A percentile compares a stretch with the other conserved stretches of the same genome.
These are phyloP conservation scores for Solanum pinnatisectum DNA, from an alignment of 257 asterid species.

Conservation along the genomic window DNA sequence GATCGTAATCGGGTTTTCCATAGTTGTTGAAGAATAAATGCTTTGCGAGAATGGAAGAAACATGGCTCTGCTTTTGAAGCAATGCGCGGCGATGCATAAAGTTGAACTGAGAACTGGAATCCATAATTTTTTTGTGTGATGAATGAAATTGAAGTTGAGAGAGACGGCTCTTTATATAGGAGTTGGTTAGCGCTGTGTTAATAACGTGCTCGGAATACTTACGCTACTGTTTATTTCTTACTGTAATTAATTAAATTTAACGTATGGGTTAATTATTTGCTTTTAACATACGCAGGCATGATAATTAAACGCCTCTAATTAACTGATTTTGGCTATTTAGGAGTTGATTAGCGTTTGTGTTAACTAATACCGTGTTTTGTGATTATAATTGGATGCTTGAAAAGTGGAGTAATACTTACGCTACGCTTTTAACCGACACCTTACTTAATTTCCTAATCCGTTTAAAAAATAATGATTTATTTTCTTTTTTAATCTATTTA, in stretches of 20 bases:
- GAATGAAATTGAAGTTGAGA: background rate
- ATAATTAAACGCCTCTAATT: background rate
- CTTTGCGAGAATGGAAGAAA: slow-evolving; percentile 30
- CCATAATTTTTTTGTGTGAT: background rate
- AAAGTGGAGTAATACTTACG: background rate
- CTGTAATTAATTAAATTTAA: background rate
- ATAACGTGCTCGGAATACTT: background rate
- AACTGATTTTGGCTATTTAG: background rate
- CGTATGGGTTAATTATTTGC: background rate
- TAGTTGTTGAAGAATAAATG: slow-evolving; percentile 26
- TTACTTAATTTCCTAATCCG: too few relatives aligned
- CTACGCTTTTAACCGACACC: background rate
- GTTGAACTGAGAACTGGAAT: background rate
- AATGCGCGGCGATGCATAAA: background rate
- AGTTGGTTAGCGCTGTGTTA: background rate
- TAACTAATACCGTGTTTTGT: background rate
- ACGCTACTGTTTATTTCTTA: background rate
- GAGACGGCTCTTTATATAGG: background rate
- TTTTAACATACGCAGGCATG: background rate
- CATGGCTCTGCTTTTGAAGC: slow-evolving; percentile 25
- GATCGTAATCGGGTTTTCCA: background rate
- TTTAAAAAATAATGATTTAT: too few relatives aligned
- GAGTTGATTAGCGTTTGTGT: background rate
- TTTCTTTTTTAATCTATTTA: too few relatives aligned
- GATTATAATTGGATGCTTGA: background rate